phyloP scores from a whole-genome alignment of 305 asterid genomes.

The Fraxinus platypoda region DNA sequence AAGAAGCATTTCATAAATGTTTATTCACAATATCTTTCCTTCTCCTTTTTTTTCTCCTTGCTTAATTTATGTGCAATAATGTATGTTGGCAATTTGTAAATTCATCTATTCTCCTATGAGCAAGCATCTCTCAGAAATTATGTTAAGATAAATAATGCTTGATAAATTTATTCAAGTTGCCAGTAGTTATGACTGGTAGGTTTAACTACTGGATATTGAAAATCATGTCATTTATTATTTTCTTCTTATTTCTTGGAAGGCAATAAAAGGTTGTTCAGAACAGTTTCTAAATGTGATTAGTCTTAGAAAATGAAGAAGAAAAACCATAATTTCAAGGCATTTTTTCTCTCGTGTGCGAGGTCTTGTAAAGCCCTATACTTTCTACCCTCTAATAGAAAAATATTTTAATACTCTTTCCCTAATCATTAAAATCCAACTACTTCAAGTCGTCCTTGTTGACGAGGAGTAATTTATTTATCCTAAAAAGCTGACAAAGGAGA shows the following conservation, averaged over 20 bases:
- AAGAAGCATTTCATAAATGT: not conserved
- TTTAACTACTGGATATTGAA: not conserved
- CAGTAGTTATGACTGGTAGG: not conserved
- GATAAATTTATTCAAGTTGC: constrained; percentile 3
- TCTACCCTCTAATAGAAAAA: not conserved
- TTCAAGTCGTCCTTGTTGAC: not conserved
- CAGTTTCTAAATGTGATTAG: not conserved
- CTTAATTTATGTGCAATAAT: not conserved
- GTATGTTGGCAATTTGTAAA: not conserved
- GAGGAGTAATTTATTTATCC: not conserved
- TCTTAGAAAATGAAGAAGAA: not conserved
- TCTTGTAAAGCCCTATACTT: not conserved
- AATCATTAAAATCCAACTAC: not conserved
- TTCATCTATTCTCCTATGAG: not conserved
- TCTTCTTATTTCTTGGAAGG: not conserved
- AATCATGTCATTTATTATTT: not conserved
- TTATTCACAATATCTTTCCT: not conserved
- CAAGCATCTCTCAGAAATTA: constrained; percentile 4
- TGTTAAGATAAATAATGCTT: not conserved
- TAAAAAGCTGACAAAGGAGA: not conserved
- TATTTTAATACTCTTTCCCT: not conserved
- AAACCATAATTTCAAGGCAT: not conserved
- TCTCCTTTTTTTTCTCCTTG: not conserved
- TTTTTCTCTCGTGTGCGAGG: not conserved
- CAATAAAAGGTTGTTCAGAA: not conserved